Percentiles rank a stretch among this genome's conserved stretches.
Conservation (phyloP, 2,329 filamentous ascomycete genomes). For the Botryotinia calthae region DNA sequence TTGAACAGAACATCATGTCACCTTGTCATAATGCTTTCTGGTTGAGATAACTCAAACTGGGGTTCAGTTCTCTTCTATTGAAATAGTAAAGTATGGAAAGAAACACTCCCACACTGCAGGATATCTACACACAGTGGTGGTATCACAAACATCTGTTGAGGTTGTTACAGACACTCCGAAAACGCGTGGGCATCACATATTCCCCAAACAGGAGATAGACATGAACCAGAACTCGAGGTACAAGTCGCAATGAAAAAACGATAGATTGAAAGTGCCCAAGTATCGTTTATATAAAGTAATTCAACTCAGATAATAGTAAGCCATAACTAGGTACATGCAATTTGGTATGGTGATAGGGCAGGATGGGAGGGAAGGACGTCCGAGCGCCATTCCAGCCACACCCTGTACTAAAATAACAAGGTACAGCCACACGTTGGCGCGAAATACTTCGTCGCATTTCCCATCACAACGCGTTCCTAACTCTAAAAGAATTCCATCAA, state of each 20-base stretch:
- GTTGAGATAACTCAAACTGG: background rate
- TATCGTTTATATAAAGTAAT: background rate
- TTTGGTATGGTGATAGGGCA: background rate
- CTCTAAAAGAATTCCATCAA: background rate
- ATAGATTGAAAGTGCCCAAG: background rate
- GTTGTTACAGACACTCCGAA: background rate
- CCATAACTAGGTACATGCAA: background rate
- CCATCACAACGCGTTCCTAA: conserved; percentile 2
- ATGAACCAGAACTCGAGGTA: background rate
- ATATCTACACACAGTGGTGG: background rate
- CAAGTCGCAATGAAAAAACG: background rate
- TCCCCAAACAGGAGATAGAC: background rate
- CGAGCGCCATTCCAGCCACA: conserved; percentile 6
- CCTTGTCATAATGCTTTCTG: background rate
- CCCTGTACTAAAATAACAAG: background rate
- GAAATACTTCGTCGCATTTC: conserved; percentile 14
- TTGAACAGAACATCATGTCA: background rate
- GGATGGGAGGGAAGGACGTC: background rate
- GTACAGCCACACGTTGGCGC: conserved; percentile 13
- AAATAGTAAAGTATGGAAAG: background rate
- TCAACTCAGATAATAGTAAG: background rate
- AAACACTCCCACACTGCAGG: no score
- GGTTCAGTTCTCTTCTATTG: background rate
- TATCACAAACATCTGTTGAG: background rate
- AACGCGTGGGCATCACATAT: background rate